Conservation (phyloP, 805 yeast genomes). For the Zygosaccharomyces siamensis region DNA sequence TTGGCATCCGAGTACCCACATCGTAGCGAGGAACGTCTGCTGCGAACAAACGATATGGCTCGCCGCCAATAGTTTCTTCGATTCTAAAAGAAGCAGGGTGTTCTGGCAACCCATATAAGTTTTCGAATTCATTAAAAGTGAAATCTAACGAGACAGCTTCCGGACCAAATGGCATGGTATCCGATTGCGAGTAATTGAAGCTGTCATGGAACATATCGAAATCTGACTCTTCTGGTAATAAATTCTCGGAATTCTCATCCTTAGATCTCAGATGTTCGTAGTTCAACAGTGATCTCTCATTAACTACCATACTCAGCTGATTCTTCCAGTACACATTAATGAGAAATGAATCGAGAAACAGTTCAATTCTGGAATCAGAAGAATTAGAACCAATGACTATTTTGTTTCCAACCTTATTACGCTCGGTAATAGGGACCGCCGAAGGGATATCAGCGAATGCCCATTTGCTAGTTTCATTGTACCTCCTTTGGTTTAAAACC, state of each 20-base stretch:
- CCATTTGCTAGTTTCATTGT: slow-evolving; percentile 55
- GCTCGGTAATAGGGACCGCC: background rate
- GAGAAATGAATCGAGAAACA: slow-evolving; percentile 16
- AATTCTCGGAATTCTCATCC: slow-evolving; percentile 39
- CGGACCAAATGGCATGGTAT: slow-evolving; percentile 74
- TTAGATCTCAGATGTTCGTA: slow-evolving; percentile 71
- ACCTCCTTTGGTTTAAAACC: slow-evolving; percentile 46
- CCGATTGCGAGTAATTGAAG: slow-evolving; percentile 62
- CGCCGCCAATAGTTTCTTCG: slow-evolving; percentile 55
- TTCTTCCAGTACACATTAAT: slow-evolving; percentile 45
- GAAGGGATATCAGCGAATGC: slow-evolving; percentile 38
- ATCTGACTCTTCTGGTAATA: slow-evolving; percentile 56
- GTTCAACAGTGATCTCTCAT: slow-evolving; percentile 67
- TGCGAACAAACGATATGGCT: slow-evolving; percentile 84
- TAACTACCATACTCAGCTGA: slow-evolving; percentile 49
- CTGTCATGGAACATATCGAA: slow-evolving; percentile 66
- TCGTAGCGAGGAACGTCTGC: slow-evolving; percentile 96
- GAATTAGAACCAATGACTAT: background rate
- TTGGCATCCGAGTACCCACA: slow-evolving; percentile 72
- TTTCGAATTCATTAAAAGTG: slow-evolving; percentile 50
- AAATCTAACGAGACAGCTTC: slow-evolving; percentile 84
- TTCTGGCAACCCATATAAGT: slow-evolving; percentile 94
- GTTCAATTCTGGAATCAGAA: slow-evolving; percentile 6
- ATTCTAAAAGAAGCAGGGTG: slow-evolving; percentile 80
- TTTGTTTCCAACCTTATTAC: background rate